Evolutionary conservation across 495 filamentous ascomycete genomes (phyloP).

Genomic region (Podospora tetraspora): DNA sequence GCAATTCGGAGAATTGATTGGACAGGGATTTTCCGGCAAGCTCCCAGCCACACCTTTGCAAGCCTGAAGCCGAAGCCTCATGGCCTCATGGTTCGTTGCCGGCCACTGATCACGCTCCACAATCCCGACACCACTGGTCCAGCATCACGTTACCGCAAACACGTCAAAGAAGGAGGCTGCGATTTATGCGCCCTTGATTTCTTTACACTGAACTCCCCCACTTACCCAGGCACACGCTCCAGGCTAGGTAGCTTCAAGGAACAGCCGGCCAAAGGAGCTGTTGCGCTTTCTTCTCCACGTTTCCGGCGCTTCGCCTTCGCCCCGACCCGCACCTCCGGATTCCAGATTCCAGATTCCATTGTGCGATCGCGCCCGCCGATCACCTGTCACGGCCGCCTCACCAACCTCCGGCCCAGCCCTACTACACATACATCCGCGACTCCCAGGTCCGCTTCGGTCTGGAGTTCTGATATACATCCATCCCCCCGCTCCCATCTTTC

Average conservation of each 20-base stretch:
- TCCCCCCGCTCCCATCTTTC: neutral
- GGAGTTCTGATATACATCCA: neutral
- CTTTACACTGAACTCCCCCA: slow-evolving; percentile 14
- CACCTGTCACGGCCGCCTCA: neutral
- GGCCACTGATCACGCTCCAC: neutral
- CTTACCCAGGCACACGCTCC: neutral
- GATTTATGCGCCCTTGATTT: neutral
- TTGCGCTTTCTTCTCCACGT: slow-evolving; percentile 3
- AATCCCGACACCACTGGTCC: neutral
- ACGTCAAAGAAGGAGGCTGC: neutral
- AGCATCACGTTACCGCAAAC: neutral
- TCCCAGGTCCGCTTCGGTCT: neutral
- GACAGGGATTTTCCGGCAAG: slow-evolving; percentile 15
- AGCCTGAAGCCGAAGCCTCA: neutral
- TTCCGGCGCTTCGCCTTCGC: slow-evolving; percentile 1
- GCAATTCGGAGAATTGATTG: slow-evolving; percentile 31
- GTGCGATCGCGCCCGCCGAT: slow-evolving; percentile 4
- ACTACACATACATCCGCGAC: neutral
- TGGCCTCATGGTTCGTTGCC: no score
- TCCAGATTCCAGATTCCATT: neutral
- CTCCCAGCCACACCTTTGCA: neutral
- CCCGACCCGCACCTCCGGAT: neutral
- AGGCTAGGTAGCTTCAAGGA: neutral
- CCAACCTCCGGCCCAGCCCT: neutral
- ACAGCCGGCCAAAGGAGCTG: neutral